Evolutionary conservation across 805 yeast genomes (phyloP).

Genomic region (Ogataea trehaloabstinens): DNA sequence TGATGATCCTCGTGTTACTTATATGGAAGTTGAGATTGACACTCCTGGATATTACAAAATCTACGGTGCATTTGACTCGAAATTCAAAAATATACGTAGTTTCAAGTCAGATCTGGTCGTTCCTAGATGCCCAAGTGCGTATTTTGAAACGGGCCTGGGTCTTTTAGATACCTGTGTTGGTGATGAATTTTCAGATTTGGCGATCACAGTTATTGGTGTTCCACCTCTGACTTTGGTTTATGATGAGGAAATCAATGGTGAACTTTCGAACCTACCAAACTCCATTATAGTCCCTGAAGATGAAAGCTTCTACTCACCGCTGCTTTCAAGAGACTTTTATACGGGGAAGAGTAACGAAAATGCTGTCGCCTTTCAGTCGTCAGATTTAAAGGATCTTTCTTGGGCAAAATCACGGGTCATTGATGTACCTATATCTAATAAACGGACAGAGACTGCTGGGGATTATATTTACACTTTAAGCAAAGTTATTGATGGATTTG

Average conservation of each 20-base stretch:
- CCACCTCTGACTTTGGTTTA: slow-evolving; percentile 70
- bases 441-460: slow-evolving; percentile 40
- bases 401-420: slow-evolving; percentile 33
- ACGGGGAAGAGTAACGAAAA: slow-evolving; percentile 18
- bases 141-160: slow-evolving; percentile 39
- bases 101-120: slow-evolving; percentile 62
- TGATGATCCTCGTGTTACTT: slow-evolving; percentile 44
- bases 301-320: slow-evolving; percentile 47
- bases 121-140: slow-evolving; percentile 76
- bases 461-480: slow-evolving; percentile 54
- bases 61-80: slow-evolving; percentile 59
- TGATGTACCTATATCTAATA: slow-evolving; percentile 27
- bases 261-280: slow-evolving; percentile 26
- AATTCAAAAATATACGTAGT: slow-evolving; percentile 54
- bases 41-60: slow-evolving; percentile 79
- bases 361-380: slow-evolving; percentile 26
- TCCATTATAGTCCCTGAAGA: slow-evolving; percentile 41
- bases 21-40: slow-evolving; percentile 61
- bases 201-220: slow-evolving; percentile 65
- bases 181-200: slow-evolving; percentile 43
- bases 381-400: slow-evolving; percentile 38
- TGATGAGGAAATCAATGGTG: slow-evolving; percentile 41
- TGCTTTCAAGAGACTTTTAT: slow-evolving; percentile 34
- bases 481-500: slow-evolving; percentile 64
- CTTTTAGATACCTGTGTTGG: slow-evolving; percentile 60